phyloP scores from a whole-genome alignment of 1,284 basidiomycete genomes.

The Farysia itapuensis region DNA sequence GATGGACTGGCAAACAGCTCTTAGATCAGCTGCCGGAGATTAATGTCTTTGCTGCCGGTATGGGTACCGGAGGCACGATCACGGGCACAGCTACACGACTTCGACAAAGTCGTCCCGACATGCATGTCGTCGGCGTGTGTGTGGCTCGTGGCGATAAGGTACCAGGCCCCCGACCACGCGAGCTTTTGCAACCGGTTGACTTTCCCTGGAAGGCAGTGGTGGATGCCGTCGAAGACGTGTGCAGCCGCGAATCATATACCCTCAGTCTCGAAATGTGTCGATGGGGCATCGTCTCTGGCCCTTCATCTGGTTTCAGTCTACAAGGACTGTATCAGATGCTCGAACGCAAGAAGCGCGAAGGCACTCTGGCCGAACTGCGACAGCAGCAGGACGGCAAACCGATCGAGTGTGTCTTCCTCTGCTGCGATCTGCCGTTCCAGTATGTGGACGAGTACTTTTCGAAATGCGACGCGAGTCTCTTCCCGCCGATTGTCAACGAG shows the following conservation, averaged over 20 bases:
- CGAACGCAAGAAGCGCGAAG: slow-evolving; percentile 12
- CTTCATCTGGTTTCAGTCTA: slow-evolving; percentile 24
- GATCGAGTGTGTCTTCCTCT: slow-evolving; percentile 29
- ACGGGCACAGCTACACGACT: slow-evolving; percentile 25
- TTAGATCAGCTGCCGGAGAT: slow-evolving; percentile 36
- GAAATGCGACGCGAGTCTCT: slow-evolving; percentile 8
- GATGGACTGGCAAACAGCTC: slow-evolving; percentile 39
- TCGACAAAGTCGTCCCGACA: slow-evolving; percentile 3
- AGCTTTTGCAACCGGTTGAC: slow-evolving; percentile 16
- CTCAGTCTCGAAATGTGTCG: slow-evolving; percentile 29
- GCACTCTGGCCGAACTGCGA: slow-evolving; percentile 12
- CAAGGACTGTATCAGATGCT: slow-evolving; percentile 29
- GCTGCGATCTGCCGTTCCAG: slow-evolving; percentile 40
- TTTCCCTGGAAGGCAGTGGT: slow-evolving; percentile 31
- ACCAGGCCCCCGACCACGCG: slow-evolving; percentile 29
- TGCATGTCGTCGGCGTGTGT: slow-evolving; percentile 27
- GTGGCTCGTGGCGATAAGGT: slow-evolving; percentile 27
- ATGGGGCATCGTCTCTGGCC: slow-evolving; percentile 28
- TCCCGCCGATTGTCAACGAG: slow-evolving; percentile 25
- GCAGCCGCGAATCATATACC: slow-evolving; percentile 11
- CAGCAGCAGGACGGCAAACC: slow-evolving; percentile 16
- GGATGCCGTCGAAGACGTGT: slow-evolving; percentile 25
- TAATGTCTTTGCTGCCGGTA: slow-evolving; percentile 27
- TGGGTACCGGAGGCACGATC: slow-evolving; percentile 39
- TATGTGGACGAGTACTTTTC: slow-evolving; percentile 36